Base-by-base conservation (phyloP, 495 filamentous ascomycete genomes). In the Lasiosphaeriaceae sp. region DNA sequence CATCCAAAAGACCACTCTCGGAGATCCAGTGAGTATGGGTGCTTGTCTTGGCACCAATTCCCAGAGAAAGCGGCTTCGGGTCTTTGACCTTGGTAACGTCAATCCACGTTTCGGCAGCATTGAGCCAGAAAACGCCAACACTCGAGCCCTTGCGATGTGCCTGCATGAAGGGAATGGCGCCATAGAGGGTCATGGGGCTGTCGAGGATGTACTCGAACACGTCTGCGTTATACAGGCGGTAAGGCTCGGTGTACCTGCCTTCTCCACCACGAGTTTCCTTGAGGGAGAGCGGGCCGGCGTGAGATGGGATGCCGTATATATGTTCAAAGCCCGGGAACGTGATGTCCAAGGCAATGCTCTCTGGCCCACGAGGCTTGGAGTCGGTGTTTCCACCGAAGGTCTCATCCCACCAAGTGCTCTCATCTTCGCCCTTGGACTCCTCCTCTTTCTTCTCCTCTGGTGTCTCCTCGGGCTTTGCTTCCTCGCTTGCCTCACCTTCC, bases 181-280 rank as follows among this genome's bases (percentile, higher is more conserved):
- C 94, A 67, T 98, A 98, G 20, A 97, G 76, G n/a, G 94, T 97
- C 94, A 97, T 98, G 2, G 94, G 91, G 71, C 90, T 97, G 71
- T 97, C 87, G 62, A 95, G 83, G 62, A 95, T 87, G 70, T 98
- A 97, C 72, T 98, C 94, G 63, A 98, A 97, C 17, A 98, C 93
- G 70, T 98, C 94, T 8, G 89, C 78, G 66, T 98, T 98, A 74
- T 96, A 97, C 63, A 97, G 70, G 44, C 95, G 84, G 75, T 98
- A 98, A n/a, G 94, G 95, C 39, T 97, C 87, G 19, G 81, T 76
- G 70, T 96, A 92, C 63, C 90, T 88, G 45, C 88, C 90, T 47
- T 86, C 79, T 21, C 91, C 92, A 56, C 93, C 93, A 20, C 92
- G 84, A 34, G 95, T 98, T 69, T 94, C 82, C 71, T 89, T 92